A percentile compares a stretch with the other conserved stretches of the same genome.
Evolutionary conservation across 192 early-diverging fungal species (phyloP).

Genomic region (Podila clonocystis): DNA sequence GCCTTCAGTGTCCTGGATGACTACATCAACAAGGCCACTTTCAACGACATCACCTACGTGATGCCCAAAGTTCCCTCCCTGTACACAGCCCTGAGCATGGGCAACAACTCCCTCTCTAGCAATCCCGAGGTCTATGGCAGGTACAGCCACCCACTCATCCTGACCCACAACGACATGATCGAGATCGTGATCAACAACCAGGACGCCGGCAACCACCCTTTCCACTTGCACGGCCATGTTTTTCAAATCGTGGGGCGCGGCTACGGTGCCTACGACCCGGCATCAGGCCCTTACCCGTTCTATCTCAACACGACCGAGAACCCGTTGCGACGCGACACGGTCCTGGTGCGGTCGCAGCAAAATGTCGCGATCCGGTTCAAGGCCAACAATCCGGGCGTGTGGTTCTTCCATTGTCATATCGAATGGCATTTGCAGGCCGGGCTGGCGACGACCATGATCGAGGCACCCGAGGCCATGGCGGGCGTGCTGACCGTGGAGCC

Average conservation of each 20-base stretch:
- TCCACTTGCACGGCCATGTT: constrained; percentile 77
- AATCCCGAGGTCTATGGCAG: constrained; percentile 59
- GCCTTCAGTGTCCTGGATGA: constrained; percentile 68
- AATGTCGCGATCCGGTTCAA: constrained; percentile 14
- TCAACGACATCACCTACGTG: constrained; percentile 75
- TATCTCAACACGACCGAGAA: constrained; percentile 24
- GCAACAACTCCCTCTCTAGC: constrained; percentile 41
- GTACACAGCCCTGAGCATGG: constrained; percentile 63
- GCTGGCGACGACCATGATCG: constrained; percentile 63
- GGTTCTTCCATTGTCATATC: constrained; percentile 53
- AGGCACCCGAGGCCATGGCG: constrained; percentile 55
- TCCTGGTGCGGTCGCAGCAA: constrained; percentile 57
- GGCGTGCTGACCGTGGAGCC: constrained; percentile 49
- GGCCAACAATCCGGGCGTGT: constrained; percentile 47
- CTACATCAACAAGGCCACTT: constrained; percentile 77
- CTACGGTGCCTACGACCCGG: constrained; percentile 40
- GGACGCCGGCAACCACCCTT: constrained; percentile 68
- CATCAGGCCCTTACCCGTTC: constrained; percentile 41
- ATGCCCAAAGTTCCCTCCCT: constrained; percentile 68
- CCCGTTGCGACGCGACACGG: constrained; percentile 69
- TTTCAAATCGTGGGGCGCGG: constrained; percentile 72
- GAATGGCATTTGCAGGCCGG: constrained; percentile 67
- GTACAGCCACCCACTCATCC: constrained; percentile 57
- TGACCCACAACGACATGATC: constrained; percentile 60
- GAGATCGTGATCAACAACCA: constrained; percentile 72